phyloP scores from a whole-genome alignment of 345 rosid species.

The Eucalyptus microcorys region DNA sequence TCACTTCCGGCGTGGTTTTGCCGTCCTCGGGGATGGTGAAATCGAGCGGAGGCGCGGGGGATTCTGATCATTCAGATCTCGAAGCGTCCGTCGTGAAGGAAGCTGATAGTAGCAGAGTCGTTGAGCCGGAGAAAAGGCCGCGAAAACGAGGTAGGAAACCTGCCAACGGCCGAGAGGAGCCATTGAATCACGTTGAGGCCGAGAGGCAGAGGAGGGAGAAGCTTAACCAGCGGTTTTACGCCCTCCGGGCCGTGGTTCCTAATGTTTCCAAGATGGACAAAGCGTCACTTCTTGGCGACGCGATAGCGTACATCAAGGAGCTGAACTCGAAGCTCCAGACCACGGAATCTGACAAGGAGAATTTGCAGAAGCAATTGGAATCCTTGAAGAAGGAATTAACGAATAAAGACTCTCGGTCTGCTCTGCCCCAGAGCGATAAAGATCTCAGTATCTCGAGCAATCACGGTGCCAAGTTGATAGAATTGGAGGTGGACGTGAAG shows the following conservation, averaged over 20 bases:
- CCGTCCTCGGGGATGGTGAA: slow-evolving; percentile 45
- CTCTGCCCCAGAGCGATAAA: slow-evolving; percentile 11
- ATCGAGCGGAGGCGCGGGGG: slow-evolving; percentile 44
- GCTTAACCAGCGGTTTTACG: slow-evolving; percentile 81
- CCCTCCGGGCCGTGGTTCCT: slow-evolving; percentile 87
- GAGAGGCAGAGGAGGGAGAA: slow-evolving; percentile 98
- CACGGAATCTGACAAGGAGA: slow-evolving; percentile 48
- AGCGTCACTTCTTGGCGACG: slow-evolving; percentile 91
- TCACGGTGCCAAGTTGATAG: slow-evolving; percentile 18
- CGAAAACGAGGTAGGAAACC: slow-evolving; percentile 92
- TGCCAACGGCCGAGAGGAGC: slow-evolving; percentile 95
- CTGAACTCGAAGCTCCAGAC: slow-evolving; percentile 51
- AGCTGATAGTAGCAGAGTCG: slow-evolving; percentile 42
- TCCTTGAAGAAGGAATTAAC: slow-evolving; percentile 33
- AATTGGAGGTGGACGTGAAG: slow-evolving; percentile 83
- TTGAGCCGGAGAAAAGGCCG: slow-evolving; percentile 77
- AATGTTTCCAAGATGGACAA: slow-evolving; percentile 97
- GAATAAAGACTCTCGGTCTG: slow-evolving; percentile 8
- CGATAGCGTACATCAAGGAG: slow-evolving; percentile 81
- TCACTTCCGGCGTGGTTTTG: slow-evolving; percentile 56
- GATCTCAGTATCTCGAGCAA: slow-evolving; percentile 18
- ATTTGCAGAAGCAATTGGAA: slow-evolving; percentile 54
- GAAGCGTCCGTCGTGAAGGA: slow-evolving; percentile 85
- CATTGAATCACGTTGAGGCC: slow-evolving; percentile 91
- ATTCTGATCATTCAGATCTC: slow-evolving; percentile 89